Base-by-base conservation (phyloP, 768 basidiomycete species). In the Trametes coccinea region DNA sequence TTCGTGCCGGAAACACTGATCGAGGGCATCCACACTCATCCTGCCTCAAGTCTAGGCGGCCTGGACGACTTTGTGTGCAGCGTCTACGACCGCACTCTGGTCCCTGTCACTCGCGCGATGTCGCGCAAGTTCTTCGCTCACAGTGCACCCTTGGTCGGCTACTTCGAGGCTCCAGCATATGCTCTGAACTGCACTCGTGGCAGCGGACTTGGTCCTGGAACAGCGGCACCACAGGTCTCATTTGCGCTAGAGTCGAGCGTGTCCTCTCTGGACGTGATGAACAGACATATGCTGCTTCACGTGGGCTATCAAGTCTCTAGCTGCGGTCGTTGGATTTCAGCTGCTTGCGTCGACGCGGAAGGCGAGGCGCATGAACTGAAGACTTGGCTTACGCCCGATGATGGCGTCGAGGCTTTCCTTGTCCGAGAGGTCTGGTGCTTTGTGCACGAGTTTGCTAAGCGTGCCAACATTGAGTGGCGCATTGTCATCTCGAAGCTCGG, bases 391-490 rank as follows among this genome's bases (percentile, higher is more conserved):
- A 82, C 83, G 45, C 79, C 80, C 9, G 76, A 77, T 13, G 70
- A 71, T 14, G 29, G 47, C n/a, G 68, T 71, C 5, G 83, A 85
- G 61, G 73, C 74, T 13, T 83, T 83, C 61, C 72, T 84, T 3
- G 80, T 87, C 2, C 75, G 73, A 51, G 84, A 84, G 60, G 78
- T 94, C 6, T 93, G 92, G 91, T 79, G 80, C 13, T 91, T 94
- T 72, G 82, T 80, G 0, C 70, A 81, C 56, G 78, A 81, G 39
- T 83, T 89, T 67, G 84, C 86, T 10, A 80, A 79, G 67, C 83
- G 78, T 62, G 87, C 87, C 10, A 84, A 85, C 69, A 76, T 92
- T 22, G 91, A 94, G 70, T 95, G 93, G 93, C 81, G 88, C 53
- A 75, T 94, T 10, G 85, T 89, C 8, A 78, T 95, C 59, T 76